Evolutionary conservation across 805 yeast genomes (phyloP).

Genomic region (Priceomyces haplophilus): DNA sequence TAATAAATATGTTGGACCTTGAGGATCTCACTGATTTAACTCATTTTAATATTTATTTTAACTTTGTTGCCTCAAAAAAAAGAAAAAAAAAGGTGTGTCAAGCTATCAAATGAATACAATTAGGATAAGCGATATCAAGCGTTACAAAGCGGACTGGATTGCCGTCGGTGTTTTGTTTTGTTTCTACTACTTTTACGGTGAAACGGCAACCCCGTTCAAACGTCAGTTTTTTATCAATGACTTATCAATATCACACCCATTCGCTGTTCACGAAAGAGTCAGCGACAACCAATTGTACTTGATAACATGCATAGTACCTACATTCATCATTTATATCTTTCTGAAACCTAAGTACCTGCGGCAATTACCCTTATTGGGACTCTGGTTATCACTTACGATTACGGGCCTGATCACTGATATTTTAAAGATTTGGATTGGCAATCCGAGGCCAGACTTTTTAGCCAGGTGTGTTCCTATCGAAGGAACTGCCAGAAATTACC

Average conservation of each 20-base stretch:
- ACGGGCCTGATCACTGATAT: conserved; percentile 36
- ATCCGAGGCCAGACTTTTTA: conserved; percentile 44
- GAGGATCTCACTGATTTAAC: no score
- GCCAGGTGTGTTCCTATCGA: conserved; percentile 34
- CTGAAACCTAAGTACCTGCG: conserved; percentile 18
- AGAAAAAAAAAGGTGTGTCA: neutral
- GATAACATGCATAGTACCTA: conserved; percentile 25
- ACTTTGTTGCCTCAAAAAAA: neutral
- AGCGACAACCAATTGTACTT: conserved; percentile 31
- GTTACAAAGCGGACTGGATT: conserved; percentile 22
- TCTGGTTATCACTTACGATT: conserved; percentile 25
- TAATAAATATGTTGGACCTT: no score
- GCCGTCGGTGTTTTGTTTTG: conserved; percentile 14
- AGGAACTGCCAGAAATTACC: conserved; percentile 21
- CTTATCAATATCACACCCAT: conserved; percentile 28
- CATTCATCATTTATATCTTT: conserved; percentile 16
- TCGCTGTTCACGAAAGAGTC: conserved; percentile 27
- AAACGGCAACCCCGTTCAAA: conserved; percentile 24
- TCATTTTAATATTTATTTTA: no score
- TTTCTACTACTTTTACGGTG: conserved; percentile 19
- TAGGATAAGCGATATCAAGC: neutral
- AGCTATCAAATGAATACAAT: neutral
- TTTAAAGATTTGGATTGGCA: conserved; percentile 37
- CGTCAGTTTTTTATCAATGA: conserved; percentile 28
- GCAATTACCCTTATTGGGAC: conserved; percentile 30